phyloP scores from a whole-genome alignment of 495 filamentous ascomycete species.

The Lepraria neglecta region DNA sequence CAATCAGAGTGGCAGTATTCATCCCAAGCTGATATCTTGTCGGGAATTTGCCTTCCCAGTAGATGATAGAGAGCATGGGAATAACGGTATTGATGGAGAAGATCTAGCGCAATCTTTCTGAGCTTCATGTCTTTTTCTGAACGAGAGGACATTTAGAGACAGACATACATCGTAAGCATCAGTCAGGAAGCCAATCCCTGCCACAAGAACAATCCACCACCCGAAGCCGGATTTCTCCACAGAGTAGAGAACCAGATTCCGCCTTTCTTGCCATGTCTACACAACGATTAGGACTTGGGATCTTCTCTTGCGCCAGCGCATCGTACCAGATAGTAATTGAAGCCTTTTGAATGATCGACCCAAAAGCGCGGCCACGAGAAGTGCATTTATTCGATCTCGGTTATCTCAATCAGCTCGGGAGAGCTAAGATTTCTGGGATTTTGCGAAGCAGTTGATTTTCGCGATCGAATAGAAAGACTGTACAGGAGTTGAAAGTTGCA shows the following conservation, averaged over 20 bases:
- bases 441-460: neutral
- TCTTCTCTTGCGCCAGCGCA: neutral
- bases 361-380: conserved; percentile 22
- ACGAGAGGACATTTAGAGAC: neutral
- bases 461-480: neutral
- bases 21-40: conserved; percentile 43
- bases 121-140: neutral
- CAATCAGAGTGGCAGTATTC: conserved; percentile 54
- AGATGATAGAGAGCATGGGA: conserved; percentile 57
- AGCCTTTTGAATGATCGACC: conserved; percentile 22
- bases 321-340: conserved; percentile 20
- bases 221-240: conserved; percentile 23
- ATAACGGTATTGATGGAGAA: conserved; percentile 61
- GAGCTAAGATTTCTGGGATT: neutral
- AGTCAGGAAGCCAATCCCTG: conserved; percentile 61
- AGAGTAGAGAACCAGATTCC: conserved; percentile 17
- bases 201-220: conserved; percentile 47
- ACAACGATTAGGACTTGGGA: neutral
- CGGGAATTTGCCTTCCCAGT: conserved; percentile 46
- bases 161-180: conserved; percentile 57
- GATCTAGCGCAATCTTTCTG: conserved; percentile 30
- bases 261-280: conserved; percentile 20
- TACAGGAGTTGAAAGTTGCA: neutral
- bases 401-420: neutral
- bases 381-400: conserved; percentile 10